phyloP scores from a whole-genome alignment of 2,329 filamentous ascomycete species.

The Hypoxylon sp. region DNA sequence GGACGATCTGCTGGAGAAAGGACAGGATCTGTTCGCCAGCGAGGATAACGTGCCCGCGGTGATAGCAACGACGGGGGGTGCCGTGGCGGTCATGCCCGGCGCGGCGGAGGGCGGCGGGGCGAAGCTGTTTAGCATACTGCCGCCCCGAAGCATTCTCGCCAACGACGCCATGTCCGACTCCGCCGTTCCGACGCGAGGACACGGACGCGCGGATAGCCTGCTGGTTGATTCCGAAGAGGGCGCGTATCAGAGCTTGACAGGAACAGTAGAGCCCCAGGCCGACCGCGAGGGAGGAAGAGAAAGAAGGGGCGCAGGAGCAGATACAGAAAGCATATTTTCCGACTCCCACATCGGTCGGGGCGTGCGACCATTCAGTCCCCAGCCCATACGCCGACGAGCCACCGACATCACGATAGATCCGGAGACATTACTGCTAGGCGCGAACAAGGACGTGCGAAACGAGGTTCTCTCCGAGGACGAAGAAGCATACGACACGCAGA shows the following conservation, averaged over 20 bases:
- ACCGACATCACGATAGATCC: constrained; percentile 47
- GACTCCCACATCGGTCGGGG: constrained; percentile 63
- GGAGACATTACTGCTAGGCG: constrained; percentile 42
- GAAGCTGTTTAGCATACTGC: constrained; percentile 71
- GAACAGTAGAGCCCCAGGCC: constrained; percentile 53
- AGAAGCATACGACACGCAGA: constrained; percentile 34
- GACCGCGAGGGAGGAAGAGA: constrained; percentile 32
- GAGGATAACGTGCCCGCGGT: constrained; percentile 45
- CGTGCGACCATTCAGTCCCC: constrained; percentile 68
- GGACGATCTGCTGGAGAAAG: constrained; percentile 71
- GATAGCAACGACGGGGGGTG: constrained; percentile 42
- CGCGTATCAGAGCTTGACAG: constrained; percentile 66
- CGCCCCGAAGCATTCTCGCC: constrained; percentile 69
- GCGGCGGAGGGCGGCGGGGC: constrained; percentile 47
- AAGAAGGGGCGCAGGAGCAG: constrained; percentile 47
- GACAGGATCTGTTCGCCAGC: constrained; percentile 66
- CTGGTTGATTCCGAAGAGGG: constrained; percentile 56
- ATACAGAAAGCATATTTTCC: constrained; percentile 62
- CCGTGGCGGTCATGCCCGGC: constrained; percentile 38
- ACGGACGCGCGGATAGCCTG: constrained; percentile 63
- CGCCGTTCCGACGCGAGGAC: constrained; percentile 42
- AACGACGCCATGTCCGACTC: constrained; percentile 54
- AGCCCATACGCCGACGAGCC: constrained; percentile 51
- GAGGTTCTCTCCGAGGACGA: constrained; percentile 17
- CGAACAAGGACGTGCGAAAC: constrained; percentile 29